Evolutionary conservation across 2,329 filamentous ascomycete genomes (phyloP).

Genomic region (Graphium sp.): DNA sequence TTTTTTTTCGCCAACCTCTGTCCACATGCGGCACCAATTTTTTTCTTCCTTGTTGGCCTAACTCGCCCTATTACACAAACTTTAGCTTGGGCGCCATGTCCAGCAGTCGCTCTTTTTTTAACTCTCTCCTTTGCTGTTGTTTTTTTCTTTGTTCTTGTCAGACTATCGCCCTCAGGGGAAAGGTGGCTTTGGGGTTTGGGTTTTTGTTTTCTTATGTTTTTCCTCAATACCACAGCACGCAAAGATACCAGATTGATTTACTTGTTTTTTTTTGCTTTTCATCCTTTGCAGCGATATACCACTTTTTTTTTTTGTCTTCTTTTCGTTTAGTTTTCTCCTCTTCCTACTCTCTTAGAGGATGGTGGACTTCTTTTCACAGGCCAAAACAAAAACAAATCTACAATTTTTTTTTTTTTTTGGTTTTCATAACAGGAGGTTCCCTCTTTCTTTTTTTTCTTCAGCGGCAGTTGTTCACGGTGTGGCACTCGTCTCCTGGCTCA

Average conservation of each 20-base stretch:
- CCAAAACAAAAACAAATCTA: no score
- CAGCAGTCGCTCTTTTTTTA: not conserved
- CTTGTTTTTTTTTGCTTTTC: not conserved
- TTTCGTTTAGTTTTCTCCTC: conserved; percentile 1
- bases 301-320: conserved; percentile 1
- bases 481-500: no score
- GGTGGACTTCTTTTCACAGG: conserved; percentile 6
- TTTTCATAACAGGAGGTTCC: no score
- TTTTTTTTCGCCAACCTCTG: not conserved
- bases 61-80: not conserved
- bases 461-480: no score
- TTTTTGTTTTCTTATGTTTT: no score
- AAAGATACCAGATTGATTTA: conserved; percentile 1
- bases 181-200: no score
- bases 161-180: not conserved
- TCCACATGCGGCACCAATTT: not conserved
- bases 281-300: not conserved
- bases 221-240: no score
- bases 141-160: not conserved
- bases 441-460: no score
- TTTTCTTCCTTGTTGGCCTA: not conserved
- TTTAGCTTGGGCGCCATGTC: no score
- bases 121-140: not conserved
- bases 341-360: not conserved
- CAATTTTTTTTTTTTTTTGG: no score